phyloP scores from a whole-genome alignment of 2,329 filamentous ascomycete genomes.

The Stenocarpella maydis region DNA sequence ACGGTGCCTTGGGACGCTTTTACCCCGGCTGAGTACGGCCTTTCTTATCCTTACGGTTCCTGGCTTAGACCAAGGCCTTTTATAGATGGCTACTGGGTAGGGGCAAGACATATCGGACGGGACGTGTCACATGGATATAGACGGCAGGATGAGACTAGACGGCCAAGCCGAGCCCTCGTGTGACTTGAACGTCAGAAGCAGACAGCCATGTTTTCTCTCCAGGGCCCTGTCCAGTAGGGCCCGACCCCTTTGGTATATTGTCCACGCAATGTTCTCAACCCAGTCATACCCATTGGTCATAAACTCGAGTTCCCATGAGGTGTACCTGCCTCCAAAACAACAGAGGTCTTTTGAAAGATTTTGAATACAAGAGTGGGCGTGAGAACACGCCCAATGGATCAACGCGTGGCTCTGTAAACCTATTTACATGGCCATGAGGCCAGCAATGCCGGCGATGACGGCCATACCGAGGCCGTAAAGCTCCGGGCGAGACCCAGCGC shows the following conservation, averaged over 20 bases:
- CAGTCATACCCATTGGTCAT: neutral
- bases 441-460: slow-evolving; percentile 27
- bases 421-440: slow-evolving; percentile 27
- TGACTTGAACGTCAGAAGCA: neutral
- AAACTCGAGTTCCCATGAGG: neutral
- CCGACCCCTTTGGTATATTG: slow-evolving; percentile 6
- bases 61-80: neutral
- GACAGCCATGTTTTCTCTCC: neutral
- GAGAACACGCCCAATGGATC: no score
- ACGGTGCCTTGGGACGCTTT: slow-evolving; percentile 61
- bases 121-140: neutral
- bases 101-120: neutral
- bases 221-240: neutral
- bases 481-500: slow-evolving; percentile 26
- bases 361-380: slow-evolving; percentile 4
- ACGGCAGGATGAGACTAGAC: neutral
- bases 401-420: neutral
- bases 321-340: slow-evolving; percentile 6
- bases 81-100: neutral
- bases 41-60: slow-evolving; percentile 1
- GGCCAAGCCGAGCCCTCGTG: neutral
- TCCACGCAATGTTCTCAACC: neutral
- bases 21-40: slow-evolving; percentile 29
- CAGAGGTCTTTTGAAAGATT: neutral
- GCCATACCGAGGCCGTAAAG: slow-evolving; percentile 33